These are phyloP conservation scores for Elaeis guineensis DNA, from an alignment of 176 grass and related monocot genomes.

Conservation along the genomic window DNA sequence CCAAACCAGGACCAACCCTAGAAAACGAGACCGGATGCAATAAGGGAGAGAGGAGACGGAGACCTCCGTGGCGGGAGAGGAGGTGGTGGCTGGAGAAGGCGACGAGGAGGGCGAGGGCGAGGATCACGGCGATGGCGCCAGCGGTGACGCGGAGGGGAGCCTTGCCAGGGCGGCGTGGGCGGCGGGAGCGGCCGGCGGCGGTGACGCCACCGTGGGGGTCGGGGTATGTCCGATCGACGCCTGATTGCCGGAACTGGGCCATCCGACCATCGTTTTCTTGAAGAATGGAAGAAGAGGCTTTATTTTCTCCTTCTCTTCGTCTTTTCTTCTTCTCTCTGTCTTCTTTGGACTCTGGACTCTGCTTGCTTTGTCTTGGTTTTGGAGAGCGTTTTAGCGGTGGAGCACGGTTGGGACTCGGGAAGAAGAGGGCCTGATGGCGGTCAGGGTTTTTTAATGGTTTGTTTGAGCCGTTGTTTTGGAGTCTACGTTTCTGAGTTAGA, in stretches of 20 bases:
- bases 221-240: slow-evolving; percentile 6
- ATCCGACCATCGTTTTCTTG: slow-evolving; percentile 19
- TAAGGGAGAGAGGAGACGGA: background rate
- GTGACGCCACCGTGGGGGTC: background rate
- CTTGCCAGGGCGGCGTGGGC: slow-evolving; percentile 52
- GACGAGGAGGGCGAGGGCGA: slow-evolving; percentile 35
- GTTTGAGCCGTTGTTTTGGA: too few species aligned
- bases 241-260: slow-evolving; percentile 86
- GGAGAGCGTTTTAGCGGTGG: too few species aligned
- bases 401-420: too few species aligned
- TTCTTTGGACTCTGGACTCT: too few species aligned
- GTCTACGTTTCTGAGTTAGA: too few species aligned
- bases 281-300: too few species aligned
- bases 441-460: too few species aligned
- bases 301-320: too few species aligned
- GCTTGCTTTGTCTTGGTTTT: too few species aligned
- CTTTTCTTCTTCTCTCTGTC: too few species aligned
- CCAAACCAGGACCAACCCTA: background rate
- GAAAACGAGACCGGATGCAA: slow-evolving; percentile 1
- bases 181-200: slow-evolving; percentile 33
- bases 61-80: slow-evolving; percentile 4
- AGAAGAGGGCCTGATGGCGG: too few species aligned
- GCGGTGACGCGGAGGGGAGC: slow-evolving; percentile 34
- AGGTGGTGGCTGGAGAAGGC: slow-evolving; percentile 53
- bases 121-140: slow-evolving; percentile 17